Evolutionary conservation across 768 basidiomycete species (phyloP), one percentile per base, ranked within the genome.

Genomic region (Lactarius psammicola): DNA sequence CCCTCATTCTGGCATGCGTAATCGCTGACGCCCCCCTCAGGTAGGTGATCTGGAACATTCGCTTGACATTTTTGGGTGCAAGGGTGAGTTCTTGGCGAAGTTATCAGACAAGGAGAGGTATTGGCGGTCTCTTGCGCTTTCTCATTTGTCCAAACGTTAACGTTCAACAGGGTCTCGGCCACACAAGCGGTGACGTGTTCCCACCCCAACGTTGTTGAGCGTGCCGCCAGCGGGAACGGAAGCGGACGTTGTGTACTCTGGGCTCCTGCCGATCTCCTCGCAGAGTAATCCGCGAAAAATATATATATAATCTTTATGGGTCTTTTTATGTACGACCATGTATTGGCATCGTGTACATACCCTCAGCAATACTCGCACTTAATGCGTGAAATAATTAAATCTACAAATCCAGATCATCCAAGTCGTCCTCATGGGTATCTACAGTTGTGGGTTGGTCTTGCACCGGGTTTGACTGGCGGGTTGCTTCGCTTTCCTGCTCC

Each of bases 171-270:
- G 68, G 87, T 94, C 66, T 84, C 88, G 26, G 92, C 92, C 1
- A 87, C 88, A 4, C 92, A 93, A 75, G 91, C 92, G n/a, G 92
- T 94, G n/a, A 91, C 92, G 9, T 90, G 88, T 70, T 91, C 89
- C 17, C 92, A 94, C 74, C 92, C 92, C 0, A 87, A 73, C 62
- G 76, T 90, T 26, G 80, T 90, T 2, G 90, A 90, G 71, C 83
- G 92, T 31, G 88, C 81, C 28, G 92, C 82, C 4, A 90, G 84
- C 54, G 92, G 91, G 26, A 94, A 92, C 71, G 92, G 75, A 1
- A 89, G 86, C 65, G 92, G 92, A 31, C 81, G 89, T 60, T 93
- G 92, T 73, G 83, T 90, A 15, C 76, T 94, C 13, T 94, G 92
- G 92, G 90, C 87, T 34, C 84, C 83, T 10, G 63, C 73, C n/a